Base-by-base conservation (phyloP, 2,329 filamentous ascomycete species). In the Paecilomyces sp. region DNA sequence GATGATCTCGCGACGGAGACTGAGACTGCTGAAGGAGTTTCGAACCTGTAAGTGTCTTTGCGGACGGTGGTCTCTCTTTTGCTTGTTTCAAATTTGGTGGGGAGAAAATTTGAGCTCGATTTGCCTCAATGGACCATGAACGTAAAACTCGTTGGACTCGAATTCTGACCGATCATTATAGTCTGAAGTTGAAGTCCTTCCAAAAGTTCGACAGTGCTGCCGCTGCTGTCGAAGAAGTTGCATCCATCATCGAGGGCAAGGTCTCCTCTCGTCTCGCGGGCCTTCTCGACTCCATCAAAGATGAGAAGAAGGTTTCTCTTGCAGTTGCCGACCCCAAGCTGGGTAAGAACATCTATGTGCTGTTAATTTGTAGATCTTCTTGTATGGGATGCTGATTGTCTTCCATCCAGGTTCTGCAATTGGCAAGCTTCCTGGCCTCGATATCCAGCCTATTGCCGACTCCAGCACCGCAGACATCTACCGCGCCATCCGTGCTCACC, bases 191-290 rank as follows among this genome's bases (percentile, higher is more conserved):
- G 74, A 97, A 97, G 84, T 88, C 93, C 76, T 97, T 99, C 78
- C 83, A 90, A 77, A 97, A 97, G 82, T 99, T 97, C 79, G 91
- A 96, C 75, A 96, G 91, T 77, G 92, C 94, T 64, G 88, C 90
- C 64, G 88, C 87, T 65, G 94, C 94, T 65, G 83, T 99, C 61
- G 90, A 96, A 75, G 93, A 99, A 81, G 91, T 92, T 69, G 87
- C 91, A 58, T 86, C 91, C 50, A 80, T 99, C 63, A 89, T 91
- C 66, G 93, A 97, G 72, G 92, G 92, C 76, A 97, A 97, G 81
- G 92, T 97, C 64, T 95, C 93, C 55, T 88, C 92, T 60, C 88
- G 94, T 77, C 84, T 99, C 64, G 82, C 89, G 58, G 84, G 83
- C 67, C 85, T 99, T 63, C 87, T 99, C 67, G 87, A 96, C 67